phyloP scores from a whole-genome alignment of 345 rosid species.

The Xanthoceras sorbifolium region DNA sequence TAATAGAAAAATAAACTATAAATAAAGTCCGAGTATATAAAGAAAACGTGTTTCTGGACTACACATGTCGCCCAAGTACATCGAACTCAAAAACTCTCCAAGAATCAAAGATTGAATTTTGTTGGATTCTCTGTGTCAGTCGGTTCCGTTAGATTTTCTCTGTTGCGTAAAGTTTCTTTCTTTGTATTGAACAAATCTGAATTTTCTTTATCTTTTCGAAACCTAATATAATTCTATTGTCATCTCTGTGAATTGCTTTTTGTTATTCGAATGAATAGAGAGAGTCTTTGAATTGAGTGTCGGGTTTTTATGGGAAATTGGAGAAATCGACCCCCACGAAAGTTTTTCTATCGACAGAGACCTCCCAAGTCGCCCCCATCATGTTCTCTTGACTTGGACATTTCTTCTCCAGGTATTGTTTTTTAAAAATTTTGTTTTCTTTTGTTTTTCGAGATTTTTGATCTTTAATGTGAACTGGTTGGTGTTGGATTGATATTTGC shows the following conservation, averaged over 20 bases:
- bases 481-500: neutral
- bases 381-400: conserved; percentile 16
- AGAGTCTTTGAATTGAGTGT: neutral
- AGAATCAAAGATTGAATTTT: neutral
- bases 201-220: neutral
- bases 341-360: conserved; percentile 21
- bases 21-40: neutral
- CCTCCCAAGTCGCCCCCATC: conserved; percentile 22
- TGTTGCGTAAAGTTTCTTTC: neutral
- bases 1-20: too few species aligned
- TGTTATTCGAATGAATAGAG: neutral
- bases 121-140: neutral
- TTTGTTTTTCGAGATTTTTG: neutral
- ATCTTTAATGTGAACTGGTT: too few species aligned
- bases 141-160: neutral
- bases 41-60: neutral
- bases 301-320: conserved; percentile 34
- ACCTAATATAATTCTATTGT: neutral
- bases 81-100: neutral
- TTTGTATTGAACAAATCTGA: neutral
- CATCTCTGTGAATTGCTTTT: neutral
- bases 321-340: conserved; percentile 29
- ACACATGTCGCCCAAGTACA: neutral
- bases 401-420: conserved; percentile 24
- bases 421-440: neutral